phyloP scores from a whole-genome alignment of 768 basidiomycete species.

The Cubamyces sp. region DNA sequence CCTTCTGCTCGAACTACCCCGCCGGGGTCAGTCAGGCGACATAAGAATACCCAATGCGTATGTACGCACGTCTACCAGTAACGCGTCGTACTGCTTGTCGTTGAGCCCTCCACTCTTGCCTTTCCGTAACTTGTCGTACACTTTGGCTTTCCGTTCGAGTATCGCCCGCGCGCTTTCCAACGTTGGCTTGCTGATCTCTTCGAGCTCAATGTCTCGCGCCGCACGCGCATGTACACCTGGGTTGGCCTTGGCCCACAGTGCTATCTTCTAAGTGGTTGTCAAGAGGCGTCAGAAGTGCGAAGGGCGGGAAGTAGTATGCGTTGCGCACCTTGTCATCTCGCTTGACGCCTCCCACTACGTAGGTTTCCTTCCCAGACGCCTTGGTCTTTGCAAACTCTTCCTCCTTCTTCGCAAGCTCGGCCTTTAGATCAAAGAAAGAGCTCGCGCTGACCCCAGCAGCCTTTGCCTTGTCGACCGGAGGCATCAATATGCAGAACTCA shows the following conservation, averaged over 20 bases:
- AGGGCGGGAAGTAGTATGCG: neutral
- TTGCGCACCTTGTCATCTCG: conserved; percentile 68
- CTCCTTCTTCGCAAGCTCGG: conserved; percentile 53
- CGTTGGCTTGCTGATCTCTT: conserved; percentile 68
- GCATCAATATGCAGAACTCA: conserved; percentile 24
- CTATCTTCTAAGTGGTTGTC: conserved; percentile 1
- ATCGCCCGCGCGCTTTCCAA: conserved; percentile 72
- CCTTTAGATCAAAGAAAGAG: conserved; percentile 85
- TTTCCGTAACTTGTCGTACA: conserved; percentile 77
- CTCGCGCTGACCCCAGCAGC: conserved; percentile 71
- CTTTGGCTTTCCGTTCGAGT: conserved; percentile 76
- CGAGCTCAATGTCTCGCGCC: conserved; percentile 69
- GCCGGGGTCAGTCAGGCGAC: neutral
- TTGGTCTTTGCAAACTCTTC: conserved; percentile 70
- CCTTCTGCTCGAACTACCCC: conserved; percentile 68
- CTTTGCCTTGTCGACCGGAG: conserved; percentile 61
- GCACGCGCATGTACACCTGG: conserved; percentile 71
- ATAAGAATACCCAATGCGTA: neutral
- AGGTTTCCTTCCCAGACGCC: conserved; percentile 54
- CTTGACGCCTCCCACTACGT: conserved; percentile 64
- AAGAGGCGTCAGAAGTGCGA: neutral
- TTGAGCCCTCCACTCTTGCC: conserved; percentile 80
- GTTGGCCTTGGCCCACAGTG: conserved; percentile 74
- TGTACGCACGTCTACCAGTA: conserved; percentile 80
- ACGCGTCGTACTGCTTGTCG: conserved; percentile 70